Evolutionary conservation across 1,284 basidiomycete genomes (phyloP).

Genomic region (Sporisorium scitamineum): DNA sequence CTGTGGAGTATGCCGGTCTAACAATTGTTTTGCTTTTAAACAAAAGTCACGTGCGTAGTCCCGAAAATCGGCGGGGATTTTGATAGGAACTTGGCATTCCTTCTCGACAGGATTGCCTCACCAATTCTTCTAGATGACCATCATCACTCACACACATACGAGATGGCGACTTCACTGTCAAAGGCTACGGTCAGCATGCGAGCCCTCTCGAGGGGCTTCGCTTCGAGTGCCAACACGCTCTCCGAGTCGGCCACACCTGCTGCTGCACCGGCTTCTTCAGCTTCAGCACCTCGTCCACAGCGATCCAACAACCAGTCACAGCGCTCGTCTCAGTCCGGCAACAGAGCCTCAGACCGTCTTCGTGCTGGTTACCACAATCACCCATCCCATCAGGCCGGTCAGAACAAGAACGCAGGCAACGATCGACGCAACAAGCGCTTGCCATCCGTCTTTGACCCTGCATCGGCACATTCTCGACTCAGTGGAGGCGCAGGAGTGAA

Average conservation of each 20-base stretch:
- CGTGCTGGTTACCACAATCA: slow-evolving; percentile 17
- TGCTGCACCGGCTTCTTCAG: neutral
- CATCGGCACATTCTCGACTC: slow-evolving; percentile 9
- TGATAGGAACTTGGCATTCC: slow-evolving; percentile 1
- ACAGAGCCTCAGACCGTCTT: slow-evolving; percentile 18
- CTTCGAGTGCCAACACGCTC: slow-evolving; percentile 14
- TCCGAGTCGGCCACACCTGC: slow-evolving; percentile 19
- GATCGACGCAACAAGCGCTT: slow-evolving; percentile 39
- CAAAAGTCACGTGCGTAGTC: neutral
- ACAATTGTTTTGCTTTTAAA: too few species aligned
- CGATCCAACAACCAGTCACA: slow-evolving; percentile 20
- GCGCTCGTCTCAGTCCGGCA: slow-evolving; percentile 9
- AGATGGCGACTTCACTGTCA: neutral
- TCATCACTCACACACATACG: neutral
- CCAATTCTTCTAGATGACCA: neutral
- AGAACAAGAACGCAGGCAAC: slow-evolving; percentile 16
- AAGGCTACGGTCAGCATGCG: slow-evolving; percentile 6
- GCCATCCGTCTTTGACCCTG: slow-evolving; percentile 34
- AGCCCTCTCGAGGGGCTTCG: slow-evolving; percentile 9
- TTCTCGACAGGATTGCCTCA: neutral
- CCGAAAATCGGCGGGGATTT: slow-evolving; percentile 4
- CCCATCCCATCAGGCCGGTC: neutral
- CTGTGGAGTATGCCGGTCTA: too few species aligned
- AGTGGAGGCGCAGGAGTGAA: slow-evolving; percentile 8
- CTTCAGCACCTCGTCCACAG: slow-evolving; percentile 15